Base-by-base conservation (phyloP, 345 rosid genomes). In the Linum usitatissimum region DNA sequence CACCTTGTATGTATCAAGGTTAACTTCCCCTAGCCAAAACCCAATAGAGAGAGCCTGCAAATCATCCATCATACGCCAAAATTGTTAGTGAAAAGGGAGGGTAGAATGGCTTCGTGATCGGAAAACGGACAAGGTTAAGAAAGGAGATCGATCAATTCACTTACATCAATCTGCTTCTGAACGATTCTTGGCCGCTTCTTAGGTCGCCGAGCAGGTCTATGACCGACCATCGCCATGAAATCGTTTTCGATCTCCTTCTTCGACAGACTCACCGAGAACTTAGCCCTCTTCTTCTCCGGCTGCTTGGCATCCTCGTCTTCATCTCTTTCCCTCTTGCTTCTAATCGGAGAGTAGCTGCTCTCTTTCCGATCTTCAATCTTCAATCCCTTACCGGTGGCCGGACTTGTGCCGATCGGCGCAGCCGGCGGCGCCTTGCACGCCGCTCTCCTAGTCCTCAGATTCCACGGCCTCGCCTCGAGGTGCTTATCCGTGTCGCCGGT, bases 181-280 rank as follows among this genome's bases (percentile, higher is more conserved):
- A 84, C 72, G 14, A 45, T 48, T 58, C 82, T 80, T 9, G 80
- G 70, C 34, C 91, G 80, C 77, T 84, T 92, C 85, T 84, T 86
- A n/a, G 89, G 93, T 49, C 91, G 69, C 56, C 93, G 77, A 5
- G 79, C 67, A 12, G 95, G 95, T 59, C 76, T 63, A 5, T 71
- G 81, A 18, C 87, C 81, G 0, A 69, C 10, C 59, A 86, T 69
- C 75, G 18, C 61, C 78, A 79, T 59, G 62, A 70, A 86, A 72
- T 91, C 97, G 14, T 78, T 83, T 57, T 86, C 89, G 69, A 87
- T 75, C 83, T 91, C 97, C 72, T 81, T 79, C 85, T 63, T 85
- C 31, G 80, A 39, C 53, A 90, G 66, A 42, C 78, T 8, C 71
- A 77, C 70, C 3, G 73, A 40, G 53, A 92, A 75, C 65, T 77